These are phyloP conservation scores for Priceomyces fermenticarens DNA, from an alignment of 805 yeast species.

Conservation along the genomic window DNA sequence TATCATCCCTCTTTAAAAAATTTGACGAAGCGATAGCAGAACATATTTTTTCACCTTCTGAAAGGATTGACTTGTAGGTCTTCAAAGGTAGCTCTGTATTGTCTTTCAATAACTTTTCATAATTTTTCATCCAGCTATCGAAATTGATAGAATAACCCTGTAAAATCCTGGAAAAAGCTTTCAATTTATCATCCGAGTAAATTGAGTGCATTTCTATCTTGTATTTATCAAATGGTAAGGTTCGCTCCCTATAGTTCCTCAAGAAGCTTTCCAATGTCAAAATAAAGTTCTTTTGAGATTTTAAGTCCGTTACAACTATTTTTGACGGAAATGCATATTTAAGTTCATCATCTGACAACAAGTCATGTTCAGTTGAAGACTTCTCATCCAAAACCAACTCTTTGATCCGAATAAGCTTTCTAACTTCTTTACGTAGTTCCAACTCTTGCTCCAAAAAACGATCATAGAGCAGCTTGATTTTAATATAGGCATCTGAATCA, in stretches of 20 bases:
- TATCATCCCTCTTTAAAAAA: slow-evolving; percentile 10
- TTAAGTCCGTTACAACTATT: slow-evolving; percentile 33
- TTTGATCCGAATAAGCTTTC: slow-evolving; percentile 26
- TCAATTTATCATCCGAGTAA: slow-evolving; percentile 53
- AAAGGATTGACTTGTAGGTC: slow-evolving; percentile 38
- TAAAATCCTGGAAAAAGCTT: slow-evolving; percentile 32
- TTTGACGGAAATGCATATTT: slow-evolving; percentile 53
- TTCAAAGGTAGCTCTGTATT: slow-evolving; percentile 48
- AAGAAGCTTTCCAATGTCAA: slow-evolving; percentile 31
- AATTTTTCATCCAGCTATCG: slow-evolving; percentile 49
- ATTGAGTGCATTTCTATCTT: slow-evolving; percentile 44
- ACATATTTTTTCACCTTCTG: slow-evolving; percentile 56
- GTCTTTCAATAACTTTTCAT: slow-evolving; percentile 35
- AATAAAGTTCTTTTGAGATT: slow-evolving; percentile 27
- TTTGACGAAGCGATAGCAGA: slow-evolving; percentile 31
- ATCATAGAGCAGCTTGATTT: slow-evolving; percentile 31
- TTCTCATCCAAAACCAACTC: slow-evolving; percentile 33
- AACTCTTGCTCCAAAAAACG: slow-evolving; percentile 42
- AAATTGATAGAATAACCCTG: slow-evolving; percentile 43
- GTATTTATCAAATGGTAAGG: slow-evolving; percentile 7
- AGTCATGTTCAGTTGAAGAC: slow-evolving; percentile 28
- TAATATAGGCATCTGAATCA: slow-evolving; percentile 32
- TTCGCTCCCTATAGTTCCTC: slow-evolving; percentile 9
- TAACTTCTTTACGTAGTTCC: slow-evolving; percentile 34
- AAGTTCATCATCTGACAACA: slow-evolving; percentile 53